Base-by-base conservation (phyloP, 1,284 basidiomycete genomes). In the Irpex sp. region DNA sequence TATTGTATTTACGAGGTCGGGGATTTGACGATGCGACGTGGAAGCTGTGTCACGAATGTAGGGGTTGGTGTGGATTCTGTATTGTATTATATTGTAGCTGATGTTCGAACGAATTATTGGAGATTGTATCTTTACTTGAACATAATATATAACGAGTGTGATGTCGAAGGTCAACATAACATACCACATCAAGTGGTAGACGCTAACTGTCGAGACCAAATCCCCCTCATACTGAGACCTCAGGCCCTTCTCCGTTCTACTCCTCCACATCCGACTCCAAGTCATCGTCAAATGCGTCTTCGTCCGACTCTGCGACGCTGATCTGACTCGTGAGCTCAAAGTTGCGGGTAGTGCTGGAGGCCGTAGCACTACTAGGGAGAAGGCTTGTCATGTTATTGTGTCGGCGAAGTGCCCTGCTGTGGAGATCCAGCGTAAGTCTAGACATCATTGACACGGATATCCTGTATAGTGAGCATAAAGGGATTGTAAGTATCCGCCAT, bases 1-100 rank as follows among this genome's bases (percentile, higher is more conserved):
- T n/a, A 31, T 64, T 5, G 6, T 64, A 31, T 36, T 64, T 19
- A 53, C 63, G 47, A 43, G 60, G 19, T 15, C 55, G 59, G 17
- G 35, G 13, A 58, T 50, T 49, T 43, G 13, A 50, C 5, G 49
- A 50, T 8, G 5, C 2, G 15, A 15, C 11, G 15, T 15, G 5
- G 15, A 4, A 4, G 3, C 15, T 43, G 39, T 43, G 39, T 9
- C 4, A 3, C 4, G 9, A 4, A 15, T 43, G 5, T 11, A 15
- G 15, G 26, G 26, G 26, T 26, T 26, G 26, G 26, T 26, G 26
- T 26, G 4, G 26, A 26, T 26, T 26, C 26, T 26, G 26, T 26
- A 26, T 26, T 26, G 26, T 26, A 26, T 26, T 26, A 4, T 26
- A 26, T 26, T 26, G 26, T 26, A 26, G 4, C 26, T 26, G 26